Conservation (phyloP, 2,329 filamentous ascomycete genomes). For the Alternaria sp. region DNA sequence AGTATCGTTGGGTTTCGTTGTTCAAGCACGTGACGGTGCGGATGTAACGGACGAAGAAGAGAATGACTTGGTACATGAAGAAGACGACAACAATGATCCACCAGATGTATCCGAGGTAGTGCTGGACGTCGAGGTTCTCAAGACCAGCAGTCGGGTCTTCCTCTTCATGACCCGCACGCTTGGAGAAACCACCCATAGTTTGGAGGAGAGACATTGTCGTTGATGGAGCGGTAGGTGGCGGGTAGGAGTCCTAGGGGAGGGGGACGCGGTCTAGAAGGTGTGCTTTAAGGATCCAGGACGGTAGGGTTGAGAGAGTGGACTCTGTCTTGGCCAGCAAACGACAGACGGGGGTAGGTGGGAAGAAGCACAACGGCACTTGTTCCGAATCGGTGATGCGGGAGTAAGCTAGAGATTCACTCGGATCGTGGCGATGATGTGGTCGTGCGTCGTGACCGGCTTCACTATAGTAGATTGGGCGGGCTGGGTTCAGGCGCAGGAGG, state of each 20-base stretch:
- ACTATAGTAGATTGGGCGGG: slow-evolving; percentile 32
- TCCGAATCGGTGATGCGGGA: slow-evolving; percentile 12
- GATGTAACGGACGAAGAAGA: slow-evolving; percentile 69
- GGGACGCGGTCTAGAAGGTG: slow-evolving; percentile 26
- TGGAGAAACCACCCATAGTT: slow-evolving; percentile 20
- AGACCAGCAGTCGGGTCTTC: slow-evolving; percentile 36
- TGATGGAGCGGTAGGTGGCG: slow-evolving; percentile 1
- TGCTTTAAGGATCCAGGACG: slow-evolving; percentile 29
- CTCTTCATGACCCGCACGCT: slow-evolving; percentile 28
- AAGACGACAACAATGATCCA: slow-evolving; percentile 67
- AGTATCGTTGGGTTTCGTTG: slow-evolving; percentile 82
- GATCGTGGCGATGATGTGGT: slow-evolving; percentile 21
- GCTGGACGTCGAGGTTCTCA: slow-evolving; percentile 44
- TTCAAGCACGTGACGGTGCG: slow-evolving; percentile 76
- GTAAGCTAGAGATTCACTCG: slow-evolving; percentile 8
- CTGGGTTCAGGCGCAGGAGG: slow-evolving; percentile 29
- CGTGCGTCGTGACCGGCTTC: slow-evolving; percentile 32
- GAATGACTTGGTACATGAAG: slow-evolving; percentile 69
- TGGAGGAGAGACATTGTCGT: slow-evolving; percentile 35
- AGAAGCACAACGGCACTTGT: slow-evolving; percentile 15
- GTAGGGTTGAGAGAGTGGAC: slow-evolving; percentile 30
- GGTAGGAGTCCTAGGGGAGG: background rate
- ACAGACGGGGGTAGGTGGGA: slow-evolving; percentile 37
- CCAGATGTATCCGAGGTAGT: slow-evolving; percentile 55
- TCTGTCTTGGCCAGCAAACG: slow-evolving; percentile 50